Evolutionary conservation across 352 stramenopile species (phyloP), one percentile per base, ranked within the genome.

Genomic region (Pythium aphanidermatum): DNA sequence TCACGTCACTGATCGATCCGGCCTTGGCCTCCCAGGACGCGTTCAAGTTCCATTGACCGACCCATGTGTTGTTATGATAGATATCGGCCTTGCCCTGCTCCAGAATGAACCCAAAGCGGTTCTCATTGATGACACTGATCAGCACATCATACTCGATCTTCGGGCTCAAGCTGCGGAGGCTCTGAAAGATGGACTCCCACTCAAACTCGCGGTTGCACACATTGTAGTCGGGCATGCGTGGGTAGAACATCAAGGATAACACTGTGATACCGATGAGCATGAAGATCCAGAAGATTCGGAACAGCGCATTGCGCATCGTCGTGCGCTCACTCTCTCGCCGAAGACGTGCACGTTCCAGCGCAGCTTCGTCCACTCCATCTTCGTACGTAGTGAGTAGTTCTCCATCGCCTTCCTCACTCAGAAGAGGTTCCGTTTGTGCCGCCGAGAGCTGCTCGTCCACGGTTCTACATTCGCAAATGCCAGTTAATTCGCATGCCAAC

Each of bases 141-240:
- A 94, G 51, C 36, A 94, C 74, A 38, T 94, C 65, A 29, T 94
- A 94, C 47, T 92, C 60, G 36, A 94, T 85, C 51, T 88, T 89
- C 0, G 82, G 82, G 28, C 86, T 65, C 5, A 92, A 38, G 28
- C 65, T 80, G 34, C 68, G 57, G 32, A 94, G 60, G 34, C 82
- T 94, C 42, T 81, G 65, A 12, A 94, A 50, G 51, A 92, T 89
- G 8, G 82, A 94, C 34, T 86, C 77, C 82, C 82, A 94, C 35
- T 94, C 79, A 52, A 94, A 94, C 55, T 92, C 62, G 13, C 81
- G 82, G 32, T 94, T 94, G 72, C 82, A 94, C 16, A 94, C 79
- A 40, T 92, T 88, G 64, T 94, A 94, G 55, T 94, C 79, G 2
- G 82, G 82, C 50, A 90, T 80, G 20, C 82, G 79, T 7, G 82